Evolutionary conservation across 2,329 filamentous ascomycete genomes (phyloP), one percentile per base, ranked within the genome.

Genomic region (Aspergillus alliaceus): DNA sequence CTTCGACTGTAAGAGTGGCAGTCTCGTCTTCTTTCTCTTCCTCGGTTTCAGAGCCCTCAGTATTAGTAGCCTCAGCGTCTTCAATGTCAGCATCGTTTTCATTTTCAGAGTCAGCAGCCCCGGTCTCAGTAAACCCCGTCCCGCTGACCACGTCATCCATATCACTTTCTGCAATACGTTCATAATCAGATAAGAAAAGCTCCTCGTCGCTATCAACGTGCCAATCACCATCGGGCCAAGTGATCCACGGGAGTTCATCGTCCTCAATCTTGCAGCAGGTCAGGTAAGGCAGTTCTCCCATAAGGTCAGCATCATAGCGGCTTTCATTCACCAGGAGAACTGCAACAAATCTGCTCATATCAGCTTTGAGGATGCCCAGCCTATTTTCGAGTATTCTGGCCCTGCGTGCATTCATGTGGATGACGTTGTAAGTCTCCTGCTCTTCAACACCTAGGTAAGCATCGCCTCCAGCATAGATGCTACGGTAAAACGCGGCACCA

Each of bases 401-500:
- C 2, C 64, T 70, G 58, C 69, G 68, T 37, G 60, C 58, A 42
- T 59, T 64, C 64, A 70, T 69, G 8, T 65, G 66, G 48, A 72
- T 69, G 39, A 66, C 59, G 47, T 69, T 65, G 22, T 69, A 69
- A 20, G 53, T 56, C 22, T 57, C 57, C 39, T 70, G 68, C 29
- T 65, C 64, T 42, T 65, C 39, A 11, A 73, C 70, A 50, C 70
- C 69, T 51, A 83, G 74, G 63, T 82, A 84, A 0, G 70, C 67
- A 3, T 76, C 15, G 2, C 49, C 77, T 2, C 71, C 80, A 3
- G 68, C 58, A 9, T 64, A 65, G 22, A 84, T 68, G 2, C 68
- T 58, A 5, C 68, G 68, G 62, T 81, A 82, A 20, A 83, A 75
- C 7, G 67, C 68, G 49, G 72, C 79, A 1, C 82, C 82, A 48